Base-by-base conservation (phyloP, 441 rosid species). In the Erodium trifolium region DNA sequence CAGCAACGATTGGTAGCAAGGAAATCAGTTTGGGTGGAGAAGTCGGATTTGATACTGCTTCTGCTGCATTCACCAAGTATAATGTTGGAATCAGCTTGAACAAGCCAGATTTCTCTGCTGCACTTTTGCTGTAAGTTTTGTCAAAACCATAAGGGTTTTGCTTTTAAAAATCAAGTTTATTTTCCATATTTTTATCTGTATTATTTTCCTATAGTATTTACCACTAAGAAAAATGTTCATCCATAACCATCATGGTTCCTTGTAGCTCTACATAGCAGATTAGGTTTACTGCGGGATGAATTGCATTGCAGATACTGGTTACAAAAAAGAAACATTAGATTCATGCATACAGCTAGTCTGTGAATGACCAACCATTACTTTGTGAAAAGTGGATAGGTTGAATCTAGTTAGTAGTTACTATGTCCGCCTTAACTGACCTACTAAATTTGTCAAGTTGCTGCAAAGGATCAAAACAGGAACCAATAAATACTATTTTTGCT, bases 1-100 rank as follows among this genome's bases (percentile, higher is more conserved):
- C 96, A 49, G 88, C 92, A 71, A 83, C 92, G 41, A 79, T 88
- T 41, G 93, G 93, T 65, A 86, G 84, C 81, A 73, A 75, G 72
- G 75, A 82, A 66, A 77, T 90, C 60, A 75, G 77, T 76, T 75
- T 90, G 45, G 96, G 96, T 53, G 90, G 96, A 51, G 92, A 90
- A 78, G 70, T 88, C 73, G 83, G 90, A 72, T 90, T 90, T 45
- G 88, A 90, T 83, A 83, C 92, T 23, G 82, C 84, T 75, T 88
- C 93, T 68, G 80, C 90, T 10, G 69, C 85, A 55, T 79, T 85
- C 77, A 84, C 82, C 39, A 86, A 85, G 76, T 90, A 81, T 75
- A 88, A 80, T 76, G 88, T 88, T n/a, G 92, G 96, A 65, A 77
- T 90, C 66, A 75, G 84, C 73, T 70, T 86, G 79, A 86, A 81